Evolutionary conservation across 1,284 basidiomycete species (phyloP).

Genomic region (Pseudozyma tsukubaensis): DNA sequence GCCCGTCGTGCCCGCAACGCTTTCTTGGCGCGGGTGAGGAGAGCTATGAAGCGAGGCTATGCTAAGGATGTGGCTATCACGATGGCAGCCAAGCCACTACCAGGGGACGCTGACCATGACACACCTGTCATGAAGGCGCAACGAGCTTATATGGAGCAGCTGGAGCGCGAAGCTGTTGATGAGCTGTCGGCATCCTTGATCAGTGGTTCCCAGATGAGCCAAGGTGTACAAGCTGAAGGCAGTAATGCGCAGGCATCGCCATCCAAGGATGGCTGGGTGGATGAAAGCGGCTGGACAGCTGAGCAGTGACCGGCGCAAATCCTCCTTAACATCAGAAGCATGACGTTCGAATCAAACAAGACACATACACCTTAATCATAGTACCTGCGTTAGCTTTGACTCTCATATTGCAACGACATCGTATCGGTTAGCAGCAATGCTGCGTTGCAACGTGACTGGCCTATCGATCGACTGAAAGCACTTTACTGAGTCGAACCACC

Average conservation of each 20-base stretch:
- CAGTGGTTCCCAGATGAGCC: background rate
- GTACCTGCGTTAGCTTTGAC: no score
- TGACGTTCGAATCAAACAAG: background rate
- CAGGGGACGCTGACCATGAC: slow-evolving; percentile 32
- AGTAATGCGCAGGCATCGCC: background rate
- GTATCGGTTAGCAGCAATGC: no score
- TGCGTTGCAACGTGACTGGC: no score
- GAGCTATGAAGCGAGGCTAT: slow-evolving; percentile 47
- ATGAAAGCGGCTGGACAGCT: slow-evolving; percentile 21
- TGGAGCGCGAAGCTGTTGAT: slow-evolving; percentile 34
- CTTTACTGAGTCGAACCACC: no score
- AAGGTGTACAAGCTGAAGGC: background rate
- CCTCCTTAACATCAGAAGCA: background rate
- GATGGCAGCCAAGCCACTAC: slow-evolving; percentile 46
- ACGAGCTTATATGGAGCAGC: slow-evolving; percentile 36
- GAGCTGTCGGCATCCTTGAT: slow-evolving; percentile 8
- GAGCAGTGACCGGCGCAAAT: background rate
- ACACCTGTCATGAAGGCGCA: slow-evolving; percentile 52
- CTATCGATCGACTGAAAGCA: no score
- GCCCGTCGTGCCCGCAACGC: slow-evolving; percentile 54
- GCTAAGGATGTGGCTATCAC: slow-evolving; percentile 44
- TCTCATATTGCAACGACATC: no score
- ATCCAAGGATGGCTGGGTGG: slow-evolving; percentile 18
- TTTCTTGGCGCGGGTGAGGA: slow-evolving; percentile 50
- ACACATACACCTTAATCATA: no score